Evolutionary conservation across 1,284 basidiomycete species (phyloP).

Genomic region (Erythrobasidium hasegawianum): DNA sequence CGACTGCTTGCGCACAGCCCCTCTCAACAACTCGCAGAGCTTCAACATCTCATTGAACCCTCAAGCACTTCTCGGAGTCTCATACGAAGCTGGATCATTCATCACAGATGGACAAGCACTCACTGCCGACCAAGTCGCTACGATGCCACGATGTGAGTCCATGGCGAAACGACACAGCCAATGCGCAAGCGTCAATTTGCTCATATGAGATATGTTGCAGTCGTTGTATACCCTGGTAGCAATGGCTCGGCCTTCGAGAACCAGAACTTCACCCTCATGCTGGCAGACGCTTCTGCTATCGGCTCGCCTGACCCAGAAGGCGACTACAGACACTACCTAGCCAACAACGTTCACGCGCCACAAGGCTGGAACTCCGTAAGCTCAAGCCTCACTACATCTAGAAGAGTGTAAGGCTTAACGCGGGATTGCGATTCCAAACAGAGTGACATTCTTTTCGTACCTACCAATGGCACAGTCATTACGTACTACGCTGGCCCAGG

Average conservation of each 20-base stretch:
- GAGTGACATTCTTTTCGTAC: conserved; percentile 8
- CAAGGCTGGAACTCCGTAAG: conserved; percentile 46
- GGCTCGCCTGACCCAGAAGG: conserved; percentile 41
- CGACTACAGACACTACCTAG: conserved; percentile 69
- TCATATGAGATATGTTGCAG: too few relatives aligned
- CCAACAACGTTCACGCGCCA: conserved; percentile 60
- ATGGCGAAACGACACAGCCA: too few relatives aligned
- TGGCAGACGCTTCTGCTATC: conserved; percentile 60
- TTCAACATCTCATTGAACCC: conserved; percentile 40
- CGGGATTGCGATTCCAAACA: too few relatives aligned
- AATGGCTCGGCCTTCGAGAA: neutral
- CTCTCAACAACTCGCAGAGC: conserved; percentile 35
- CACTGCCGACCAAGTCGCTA: conserved; percentile 37
- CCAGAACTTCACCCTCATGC: conserved; percentile 59
- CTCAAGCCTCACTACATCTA: too few relatives aligned
- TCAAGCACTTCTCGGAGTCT: conserved; percentile 38
- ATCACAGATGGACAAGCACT: conserved; percentile 38
- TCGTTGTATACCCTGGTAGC: neutral
- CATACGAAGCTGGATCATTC: conserved; percentile 22
- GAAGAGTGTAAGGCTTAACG: too few relatives aligned
- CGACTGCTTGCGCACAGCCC: conserved; percentile 3
- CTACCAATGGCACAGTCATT: conserved; percentile 40
- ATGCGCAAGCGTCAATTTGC: too few relatives aligned
- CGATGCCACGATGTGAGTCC: conserved; percentile 31
- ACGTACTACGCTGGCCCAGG: conserved; percentile 70